Conservation (phyloP, 2,329 filamentous ascomycete species). For the Moelleriella libera region DNA sequence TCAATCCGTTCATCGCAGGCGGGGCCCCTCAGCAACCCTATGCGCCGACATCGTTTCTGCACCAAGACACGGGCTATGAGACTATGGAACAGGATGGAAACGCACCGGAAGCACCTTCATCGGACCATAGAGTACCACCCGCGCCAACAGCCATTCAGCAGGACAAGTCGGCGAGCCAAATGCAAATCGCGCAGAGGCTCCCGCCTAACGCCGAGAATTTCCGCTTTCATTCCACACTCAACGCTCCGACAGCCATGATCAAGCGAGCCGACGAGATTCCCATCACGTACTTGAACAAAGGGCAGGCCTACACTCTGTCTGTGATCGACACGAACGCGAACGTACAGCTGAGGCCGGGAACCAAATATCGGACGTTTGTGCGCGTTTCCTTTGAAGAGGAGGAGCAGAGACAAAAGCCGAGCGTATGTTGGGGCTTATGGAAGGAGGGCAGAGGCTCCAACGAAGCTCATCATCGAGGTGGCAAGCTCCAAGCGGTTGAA, state of each 20-base stretch:
- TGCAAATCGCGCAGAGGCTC: constrained; percentile 29
- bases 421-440: constrained; percentile 77
- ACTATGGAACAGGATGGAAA: constrained; percentile 63
- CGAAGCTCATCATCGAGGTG: constrained; percentile 85
- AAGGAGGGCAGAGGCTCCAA: constrained; percentile 94
- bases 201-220: constrained; percentile 56
- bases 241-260: constrained; percentile 93
- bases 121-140: constrained; percentile 37
- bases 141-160: constrained; percentile 26
- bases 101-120: constrained; percentile 43
- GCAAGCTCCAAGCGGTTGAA: constrained; percentile 87
- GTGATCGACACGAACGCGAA: constrained; percentile 63
- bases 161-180: constrained; percentile 30
- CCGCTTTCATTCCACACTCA: constrained; percentile 78
- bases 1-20: constrained; percentile 57
- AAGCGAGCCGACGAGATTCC: constrained; percentile 82
- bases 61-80: constrained; percentile 69
- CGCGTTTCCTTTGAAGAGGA: constrained; percentile 97
- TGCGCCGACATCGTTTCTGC: constrained; percentile 67
- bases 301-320: constrained; percentile 81
- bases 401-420: constrained; percentile 72
- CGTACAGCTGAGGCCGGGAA: constrained; percentile 40
- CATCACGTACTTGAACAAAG: constrained; percentile 96
- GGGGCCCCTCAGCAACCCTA: constrained; percentile 46
- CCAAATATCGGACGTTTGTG: constrained; percentile 77